Conservation (phyloP, 169 alveolate species). For the Eimeria praecox region DNA sequence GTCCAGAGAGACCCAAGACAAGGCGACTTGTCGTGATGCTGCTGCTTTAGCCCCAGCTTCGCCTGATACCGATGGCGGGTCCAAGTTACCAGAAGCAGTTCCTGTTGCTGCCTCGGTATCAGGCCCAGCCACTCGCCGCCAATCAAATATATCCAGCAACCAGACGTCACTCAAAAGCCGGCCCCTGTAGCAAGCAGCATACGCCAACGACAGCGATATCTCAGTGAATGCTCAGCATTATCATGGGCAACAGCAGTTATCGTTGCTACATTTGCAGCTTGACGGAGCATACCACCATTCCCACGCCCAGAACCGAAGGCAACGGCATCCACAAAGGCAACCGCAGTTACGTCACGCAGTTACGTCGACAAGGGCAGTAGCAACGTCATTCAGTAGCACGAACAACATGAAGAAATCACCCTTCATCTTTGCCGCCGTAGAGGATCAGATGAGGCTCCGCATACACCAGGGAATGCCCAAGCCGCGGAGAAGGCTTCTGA, state of each 20-base stretch:
- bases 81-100: neutral
- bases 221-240: neutral
- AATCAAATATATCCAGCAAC: slow-evolving; percentile 63
- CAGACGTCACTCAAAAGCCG: slow-evolving; percentile 67
- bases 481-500: slow-evolving; percentile 68
- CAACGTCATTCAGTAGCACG: neutral
- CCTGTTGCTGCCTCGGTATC: neutral
- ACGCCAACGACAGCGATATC: neutral
- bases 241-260: neutral
- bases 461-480: slow-evolving; percentile 74
- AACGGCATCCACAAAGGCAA: neutral
- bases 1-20: slow-evolving; percentile 47
- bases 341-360: neutral
- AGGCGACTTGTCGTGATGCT: neutral
- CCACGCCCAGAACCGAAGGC: neutral
- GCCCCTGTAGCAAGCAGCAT: slow-evolving; percentile 34
- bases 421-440: slow-evolving; percentile 62
- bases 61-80: neutral
- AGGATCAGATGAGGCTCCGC: slow-evolving; percentile 79
- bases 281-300: no score
- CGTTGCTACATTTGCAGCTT: neutral
- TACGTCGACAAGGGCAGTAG: neutral
- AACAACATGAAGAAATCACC: neutral
- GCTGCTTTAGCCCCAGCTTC: neutral
- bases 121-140: slow-evolving; percentile 16